A percentile compares a stretch with the other conserved stretches of the same genome.
phyloP scores from a whole-genome alignment of 2,329 filamentous ascomycete genomes.

The Seiridium cupressi region DNA sequence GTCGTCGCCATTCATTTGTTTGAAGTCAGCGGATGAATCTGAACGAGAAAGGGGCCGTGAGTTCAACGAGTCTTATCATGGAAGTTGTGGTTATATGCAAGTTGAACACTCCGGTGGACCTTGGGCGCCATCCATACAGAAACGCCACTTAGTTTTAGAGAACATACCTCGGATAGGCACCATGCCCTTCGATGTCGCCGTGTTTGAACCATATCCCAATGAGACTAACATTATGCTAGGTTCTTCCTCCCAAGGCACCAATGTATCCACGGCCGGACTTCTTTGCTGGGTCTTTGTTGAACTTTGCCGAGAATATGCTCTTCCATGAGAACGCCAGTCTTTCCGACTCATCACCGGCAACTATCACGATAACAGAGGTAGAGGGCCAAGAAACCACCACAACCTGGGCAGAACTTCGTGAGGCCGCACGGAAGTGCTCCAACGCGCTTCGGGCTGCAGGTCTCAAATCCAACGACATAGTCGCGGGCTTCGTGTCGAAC shows the following conservation, averaged over 20 bases:
- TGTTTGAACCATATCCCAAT: too few relatives aligned
- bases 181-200: too few relatives aligned
- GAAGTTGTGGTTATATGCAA: too few relatives aligned
- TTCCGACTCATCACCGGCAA: constrained; percentile 61
- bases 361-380: constrained; percentile 79
- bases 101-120: too few relatives aligned
- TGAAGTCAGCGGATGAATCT: too few relatives aligned
- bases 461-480: constrained; percentile 53
- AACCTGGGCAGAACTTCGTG: constrained; percentile 78
- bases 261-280: constrained; percentile 89
- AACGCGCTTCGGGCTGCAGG: constrained; percentile 66
- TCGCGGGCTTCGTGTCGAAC: constrained; percentile 82
- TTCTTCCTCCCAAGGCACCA: constrained; percentile 62
- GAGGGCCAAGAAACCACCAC: constrained; percentile 54
- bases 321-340: constrained; percentile 63
- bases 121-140: too few relatives aligned
- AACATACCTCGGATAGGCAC: too few relatives aligned
- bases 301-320: constrained; percentile 94
- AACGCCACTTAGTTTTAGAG: too few relatives aligned
- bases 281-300: constrained; percentile 76
- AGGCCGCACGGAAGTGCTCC: constrained; percentile 72
- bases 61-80: too few relatives aligned
- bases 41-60: too few relatives aligned
- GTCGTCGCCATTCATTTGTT: too few relatives aligned
- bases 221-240: constrained; percentile 40